Evolutionary conservation across 495 filamentous ascomycete species (phyloP).

Genomic region (Trichoderma asperelloides): DNA sequence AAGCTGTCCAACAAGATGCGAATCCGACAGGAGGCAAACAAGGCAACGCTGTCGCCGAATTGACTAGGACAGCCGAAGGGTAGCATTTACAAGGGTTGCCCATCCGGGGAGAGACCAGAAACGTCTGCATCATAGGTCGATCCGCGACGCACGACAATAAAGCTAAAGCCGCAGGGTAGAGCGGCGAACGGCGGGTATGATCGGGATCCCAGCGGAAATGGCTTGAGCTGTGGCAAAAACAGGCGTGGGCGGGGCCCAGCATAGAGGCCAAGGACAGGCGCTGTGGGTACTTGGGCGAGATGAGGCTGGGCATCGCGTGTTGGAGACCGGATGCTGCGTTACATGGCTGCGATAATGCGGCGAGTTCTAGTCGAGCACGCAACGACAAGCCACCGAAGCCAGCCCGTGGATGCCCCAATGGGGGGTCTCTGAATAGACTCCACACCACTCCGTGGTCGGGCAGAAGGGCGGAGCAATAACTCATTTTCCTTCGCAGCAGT

Average conservation of each 20-base stretch:
- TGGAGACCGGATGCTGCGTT: not conserved
- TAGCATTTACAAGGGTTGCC: not conserved
- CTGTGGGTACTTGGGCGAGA: not conserved
- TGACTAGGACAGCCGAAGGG: not conserved
- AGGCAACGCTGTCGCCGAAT: not conserved
- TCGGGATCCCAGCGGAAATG: conserved; percentile 3
- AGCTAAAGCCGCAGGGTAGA: not conserved
- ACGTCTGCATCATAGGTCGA: not conserved
- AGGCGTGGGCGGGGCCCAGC: not conserved
- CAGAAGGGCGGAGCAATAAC: not conserved
- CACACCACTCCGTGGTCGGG: conserved; percentile 1
- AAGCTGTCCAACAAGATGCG: not conserved
- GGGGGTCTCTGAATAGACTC: not conserved
- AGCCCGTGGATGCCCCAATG: not conserved
- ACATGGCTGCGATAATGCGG: not conserved
- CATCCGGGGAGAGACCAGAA: not conserved
- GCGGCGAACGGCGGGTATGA: conserved; percentile 4
- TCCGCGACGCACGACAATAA: not conserved
- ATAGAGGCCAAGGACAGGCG: not conserved
- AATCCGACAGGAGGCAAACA: not conserved
- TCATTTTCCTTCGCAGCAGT: not conserved
- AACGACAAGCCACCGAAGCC: not conserved
- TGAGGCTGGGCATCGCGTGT: not conserved
- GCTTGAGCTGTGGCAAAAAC: conserved; percentile 2
- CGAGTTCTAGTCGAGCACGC: not conserved